These are phyloP conservation scores for Euphrasia confusa DNA, from an alignment of 257 asterid species.

Conservation along the genomic window DNA sequence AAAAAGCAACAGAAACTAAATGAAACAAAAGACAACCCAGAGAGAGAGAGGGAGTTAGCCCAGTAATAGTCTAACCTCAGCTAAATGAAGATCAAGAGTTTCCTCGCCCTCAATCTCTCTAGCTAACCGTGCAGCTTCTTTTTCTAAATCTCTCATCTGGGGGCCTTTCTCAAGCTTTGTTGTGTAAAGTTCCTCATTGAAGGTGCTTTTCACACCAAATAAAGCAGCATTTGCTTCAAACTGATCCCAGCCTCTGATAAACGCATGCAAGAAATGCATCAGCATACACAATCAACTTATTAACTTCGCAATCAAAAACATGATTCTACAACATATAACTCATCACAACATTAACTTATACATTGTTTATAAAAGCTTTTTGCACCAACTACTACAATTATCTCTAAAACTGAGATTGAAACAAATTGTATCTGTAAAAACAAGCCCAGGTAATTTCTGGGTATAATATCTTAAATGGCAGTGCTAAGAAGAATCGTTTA, in stretches of 20 bases:
- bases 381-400: slow-evolving; percentile 11
- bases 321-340: slow-evolving; percentile 11
- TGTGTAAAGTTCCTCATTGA: slow-evolving; percentile 90
- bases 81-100: slow-evolving; percentile 86
- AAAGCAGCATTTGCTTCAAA: slow-evolving; percentile 77
- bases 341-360: neutral
- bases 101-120: slow-evolving; percentile 92
- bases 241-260: slow-evolving; percentile 93
- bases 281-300: slow-evolving; percentile 16
- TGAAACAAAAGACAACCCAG: slow-evolving; percentile 3
- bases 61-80: slow-evolving; percentile 59
- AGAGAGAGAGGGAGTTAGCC: neutral
- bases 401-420: slow-evolving; percentile 6
- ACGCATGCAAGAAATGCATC: slow-evolving; percentile 7
- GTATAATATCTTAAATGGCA: slow-evolving; percentile 10
- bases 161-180: slow-evolving; percentile 95
- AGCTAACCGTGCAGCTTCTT: slow-evolving; percentile 77
- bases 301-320: slow-evolving; percentile 4
- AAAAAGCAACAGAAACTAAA: neutral
- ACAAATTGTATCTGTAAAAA: slow-evolving; percentile 6
- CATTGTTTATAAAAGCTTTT: slow-evolving; percentile 11
- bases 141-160: slow-evolving; percentile 78
- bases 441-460: slow-evolving; percentile 1
- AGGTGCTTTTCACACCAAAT: slow-evolving; percentile 94
- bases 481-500: slow-evolving; percentile 13